Base-by-base conservation (phyloP, 2,329 filamentous ascomycete species). In the Moelleriella libera region DNA sequence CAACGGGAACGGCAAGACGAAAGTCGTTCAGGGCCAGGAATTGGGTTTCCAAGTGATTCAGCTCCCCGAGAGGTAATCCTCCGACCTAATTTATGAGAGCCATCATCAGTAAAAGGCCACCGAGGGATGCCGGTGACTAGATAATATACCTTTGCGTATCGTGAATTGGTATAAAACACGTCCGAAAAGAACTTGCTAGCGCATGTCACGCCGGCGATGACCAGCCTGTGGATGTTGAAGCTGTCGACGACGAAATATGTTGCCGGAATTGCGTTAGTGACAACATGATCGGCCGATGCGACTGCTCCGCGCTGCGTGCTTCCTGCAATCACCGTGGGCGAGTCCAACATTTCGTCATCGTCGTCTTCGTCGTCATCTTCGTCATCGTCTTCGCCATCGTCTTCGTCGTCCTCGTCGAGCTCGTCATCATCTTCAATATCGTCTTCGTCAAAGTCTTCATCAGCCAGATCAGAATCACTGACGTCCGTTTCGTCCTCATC, bases 181-280 rank as follows among this genome's bases (percentile, higher is more conserved):
- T 98, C 79, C 5, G 90, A 97, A 67, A 98, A 98, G 74, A 97
- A 98, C 66, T 98, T 98, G 77, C 90, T 97, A 5, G 92, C 89
- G 65, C 92, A 97, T 3, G 92, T 98, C 43, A 98, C 92, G 37
- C 90, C 92, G 2, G 92, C 88, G 61, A 98, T 98, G 47, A 97
- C 89, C 48, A 98, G 72, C 48, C 92, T 82, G 62, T 98, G 92
- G 53, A 98, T 97, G 67, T 98, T 98, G 70, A 92, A 98, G 68
- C 92, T 97, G 67, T 98, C 92, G 9, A 97, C 92, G 41, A 97
- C 90, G 61, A 98, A 97, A 50, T 77, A 80, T 7, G 75, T 78
- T 5, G 72, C 71, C n/a, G 64, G 55, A 6, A 52, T 57, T 45
- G 14, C 54, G 11, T 7, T n/a, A 14, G 40, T n/a, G 11, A 3